phyloP scores from a whole-genome alignment of 768 basidiomycete species.

The Lentinula boryana region DNA sequence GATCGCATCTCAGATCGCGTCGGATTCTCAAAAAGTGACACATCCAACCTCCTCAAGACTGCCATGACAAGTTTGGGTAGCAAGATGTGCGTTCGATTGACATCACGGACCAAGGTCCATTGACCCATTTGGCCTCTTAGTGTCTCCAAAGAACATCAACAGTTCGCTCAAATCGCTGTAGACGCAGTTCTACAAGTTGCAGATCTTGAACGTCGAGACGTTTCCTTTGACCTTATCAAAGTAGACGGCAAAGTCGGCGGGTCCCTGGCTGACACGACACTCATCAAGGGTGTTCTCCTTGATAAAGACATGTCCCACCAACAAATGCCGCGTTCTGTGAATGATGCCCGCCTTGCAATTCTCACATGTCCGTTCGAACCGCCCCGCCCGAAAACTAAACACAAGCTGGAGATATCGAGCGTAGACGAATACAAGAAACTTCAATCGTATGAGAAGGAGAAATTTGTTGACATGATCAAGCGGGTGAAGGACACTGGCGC shows the following conservation, averaged over 20 bases:
- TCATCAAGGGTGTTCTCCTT: constrained; percentile 96
- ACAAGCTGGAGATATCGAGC: constrained; percentile 93
- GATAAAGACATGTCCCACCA: constrained; percentile 99
- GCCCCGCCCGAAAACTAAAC: constrained; percentile 98
- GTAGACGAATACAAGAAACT: constrained; percentile 97
- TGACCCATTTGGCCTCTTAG: constrained; percentile 32
- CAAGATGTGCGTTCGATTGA: constrained; percentile 75
- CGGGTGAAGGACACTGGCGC: constrained; percentile 94
- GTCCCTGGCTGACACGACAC: constrained; percentile 87
- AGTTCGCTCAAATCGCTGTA: constrained; percentile 97
- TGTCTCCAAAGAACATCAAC: constrained; percentile 92
- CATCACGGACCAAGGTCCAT: neutral
- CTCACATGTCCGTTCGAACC: constrained; percentile 99
- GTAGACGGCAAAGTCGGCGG: constrained; percentile 99
- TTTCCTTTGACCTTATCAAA: constrained; percentile 97
- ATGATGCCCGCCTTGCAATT: constrained; percentile 90
- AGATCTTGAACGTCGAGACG: constrained; percentile 90
- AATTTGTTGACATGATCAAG: constrained; percentile 96
- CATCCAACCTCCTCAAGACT: constrained; percentile 85
- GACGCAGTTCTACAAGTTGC: constrained; percentile 95
- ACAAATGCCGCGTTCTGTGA: constrained; percentile 89
- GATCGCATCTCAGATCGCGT: constrained; percentile 89
- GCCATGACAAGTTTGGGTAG: constrained; percentile 95
- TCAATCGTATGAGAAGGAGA: constrained; percentile 91
- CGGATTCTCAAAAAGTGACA: constrained; percentile 76